Percentiles rank a stretch among this genome's conserved stretches.
phyloP scores from a whole-genome alignment of 306 rosid genomes.

The Erythrophleum fordii region DNA sequence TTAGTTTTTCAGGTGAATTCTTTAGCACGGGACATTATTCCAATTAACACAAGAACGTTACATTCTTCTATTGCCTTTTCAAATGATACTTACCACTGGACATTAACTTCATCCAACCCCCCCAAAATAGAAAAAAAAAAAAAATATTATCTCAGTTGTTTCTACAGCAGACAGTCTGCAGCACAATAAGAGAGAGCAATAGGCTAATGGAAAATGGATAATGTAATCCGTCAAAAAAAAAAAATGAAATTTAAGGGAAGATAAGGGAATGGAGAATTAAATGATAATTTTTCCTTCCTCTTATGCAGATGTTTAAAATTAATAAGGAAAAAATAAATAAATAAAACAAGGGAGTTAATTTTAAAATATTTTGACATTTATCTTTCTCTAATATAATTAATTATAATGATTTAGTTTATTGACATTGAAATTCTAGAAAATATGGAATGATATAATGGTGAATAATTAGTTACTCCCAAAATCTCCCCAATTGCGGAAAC shows the following conservation, averaged over 20 bases:
- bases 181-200: not conserved
- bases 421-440: not conserved
- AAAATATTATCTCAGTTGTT: not conserved
- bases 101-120: not conserved
- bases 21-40: not conserved
- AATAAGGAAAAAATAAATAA: not conserved
- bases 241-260: not conserved
- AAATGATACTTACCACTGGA: slow-evolving; percentile 21
- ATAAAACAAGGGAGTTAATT: too few relatives aligned
- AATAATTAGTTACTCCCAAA: not conserved
- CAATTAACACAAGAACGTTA: not conserved
- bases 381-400: too few relatives aligned
- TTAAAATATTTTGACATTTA: too few relatives aligned
- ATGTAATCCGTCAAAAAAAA: not conserved
- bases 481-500: not conserved
- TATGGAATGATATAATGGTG: too few relatives aligned
- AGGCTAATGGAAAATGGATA: slow-evolving; percentile 10
- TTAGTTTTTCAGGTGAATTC: slow-evolving; percentile 10
- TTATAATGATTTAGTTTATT: too few relatives aligned
- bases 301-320: not conserved
- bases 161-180: not conserved
- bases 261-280: not conserved
- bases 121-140: too few relatives aligned
- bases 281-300: not conserved
- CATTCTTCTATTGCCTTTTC: not conserved